Base-by-base conservation (phyloP, 164 flowering plant genomes). In the Macadamia tetraphylla region DNA sequence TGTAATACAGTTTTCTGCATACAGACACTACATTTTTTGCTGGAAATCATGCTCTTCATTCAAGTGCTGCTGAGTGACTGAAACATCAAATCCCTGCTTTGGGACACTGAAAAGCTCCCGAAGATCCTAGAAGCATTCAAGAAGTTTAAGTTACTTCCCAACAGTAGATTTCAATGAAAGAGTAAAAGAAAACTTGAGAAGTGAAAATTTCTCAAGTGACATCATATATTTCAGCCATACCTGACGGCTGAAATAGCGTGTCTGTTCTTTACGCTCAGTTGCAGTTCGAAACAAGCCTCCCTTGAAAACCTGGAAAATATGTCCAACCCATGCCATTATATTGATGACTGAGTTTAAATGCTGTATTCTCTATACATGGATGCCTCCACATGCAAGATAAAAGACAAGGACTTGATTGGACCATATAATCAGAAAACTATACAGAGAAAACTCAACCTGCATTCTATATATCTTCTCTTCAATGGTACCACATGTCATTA, bases 401-500 rank as follows among this genome's bases (percentile, higher is more conserved):
- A 64, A 64, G 6, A 11, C 52, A n/a, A 53, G 40, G 15, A 11
- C 58, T 23, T 1, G 48, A 9, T 30, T 17, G 14, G 18, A 35
- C 11, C 48, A 15, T 0, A 17, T 13, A 7, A 55, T 67, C 15
- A 63, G 51, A 46, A 8, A 46, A 46, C 15, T 53, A 53, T 53
- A 17, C 5, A 53, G 57, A 53, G 13, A 53, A 53, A 6, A 18
- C 30, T 9, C 14, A 29, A 92, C 99, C 97, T 95, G 99, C 83
- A 85, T 92, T 75, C 87, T 83, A 44, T 95, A 92, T 29, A 92
- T 95, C 77, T 95, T 95, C 70, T 95, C 99, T 80, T 95, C 99
- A 75, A 95, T 91, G 51, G 99, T 95, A 57, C 93, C 90, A 73
- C 93, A 88, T 12, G 99, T 92, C 98, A 95, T 95, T 68, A 95